Percentiles rank a stretch among this genome's conserved stretches.
Conservation (phyloP, 2,329 filamentous ascomycete species). For the Colletotrichum incanum region DNA sequence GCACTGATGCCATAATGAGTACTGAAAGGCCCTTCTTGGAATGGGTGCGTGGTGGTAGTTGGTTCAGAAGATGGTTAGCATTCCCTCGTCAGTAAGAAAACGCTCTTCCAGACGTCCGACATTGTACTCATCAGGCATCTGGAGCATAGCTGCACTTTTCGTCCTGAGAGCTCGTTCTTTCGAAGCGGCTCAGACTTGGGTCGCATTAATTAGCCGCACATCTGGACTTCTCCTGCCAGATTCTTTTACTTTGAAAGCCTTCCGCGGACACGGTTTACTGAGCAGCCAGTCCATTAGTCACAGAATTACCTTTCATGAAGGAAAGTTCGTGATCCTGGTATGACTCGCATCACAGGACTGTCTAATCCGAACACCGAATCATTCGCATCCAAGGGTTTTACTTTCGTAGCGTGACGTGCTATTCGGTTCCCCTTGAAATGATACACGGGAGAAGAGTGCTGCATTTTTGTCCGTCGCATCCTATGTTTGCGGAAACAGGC, state of each 20-base stretch:
- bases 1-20: neutral
- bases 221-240: neutral
- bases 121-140: neutral
- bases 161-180: no score
- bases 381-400: neutral
- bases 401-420: neutral
- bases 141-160: neutral
- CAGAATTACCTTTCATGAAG: neutral
- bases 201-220: neutral
- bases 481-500: neutral
- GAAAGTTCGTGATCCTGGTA: neutral
- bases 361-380: neutral
- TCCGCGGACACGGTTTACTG: neutral
- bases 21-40: neutral
- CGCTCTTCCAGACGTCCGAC: neutral
- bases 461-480: neutral
- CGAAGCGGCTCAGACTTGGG: no score
- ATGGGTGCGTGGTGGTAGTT: neutral
- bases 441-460: neutral
- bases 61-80: neutral
- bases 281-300: neutral
- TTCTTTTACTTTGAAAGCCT: neutral
- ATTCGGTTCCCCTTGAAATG: neutral
- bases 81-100: neutral
- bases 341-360: neutral